Evolutionary conservation across 139 green algal genomes (phyloP).

Genomic region (Chlamydomonas urium): DNA sequence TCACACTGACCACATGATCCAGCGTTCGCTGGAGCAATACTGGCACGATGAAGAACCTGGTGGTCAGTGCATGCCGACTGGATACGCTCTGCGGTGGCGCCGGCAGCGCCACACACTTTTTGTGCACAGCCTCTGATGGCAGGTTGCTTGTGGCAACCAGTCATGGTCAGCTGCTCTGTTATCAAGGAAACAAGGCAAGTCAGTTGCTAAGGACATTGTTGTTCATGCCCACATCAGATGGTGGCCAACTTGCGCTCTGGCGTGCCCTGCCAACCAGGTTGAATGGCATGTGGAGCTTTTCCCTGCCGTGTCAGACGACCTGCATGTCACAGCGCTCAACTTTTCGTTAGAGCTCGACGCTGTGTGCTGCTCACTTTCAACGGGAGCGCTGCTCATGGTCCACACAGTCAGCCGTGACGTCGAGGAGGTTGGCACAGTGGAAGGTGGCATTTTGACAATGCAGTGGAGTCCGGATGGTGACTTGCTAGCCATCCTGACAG

Average conservation of each 20-base stretch:
- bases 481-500: slow-evolving; percentile 60
- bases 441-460: slow-evolving; percentile 57
- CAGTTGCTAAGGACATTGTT: background rate
- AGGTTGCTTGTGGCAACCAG: background rate
- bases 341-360: slow-evolving; percentile 53
- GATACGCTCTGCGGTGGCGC: too few species aligned
- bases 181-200: background rate
- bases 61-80: too few species aligned
- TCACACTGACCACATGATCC: too few species aligned
- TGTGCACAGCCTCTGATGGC: slow-evolving; percentile 9
- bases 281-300: background rate
- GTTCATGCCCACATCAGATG: background rate
- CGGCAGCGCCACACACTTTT: too few species aligned
- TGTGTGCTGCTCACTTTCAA: slow-evolving; percentile 44
- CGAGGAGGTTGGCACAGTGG: slow-evolving; percentile 58
- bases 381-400: slow-evolving; percentile 60
- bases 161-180: background rate
- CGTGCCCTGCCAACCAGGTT: too few species aligned
- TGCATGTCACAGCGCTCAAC: background rate
- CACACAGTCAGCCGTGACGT: slow-evolving; percentile 12
- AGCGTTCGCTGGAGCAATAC: too few species aligned
- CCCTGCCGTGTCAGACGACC: background rate
- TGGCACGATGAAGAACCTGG: slow-evolving; percentile 3
- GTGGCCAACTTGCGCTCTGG: background rate
- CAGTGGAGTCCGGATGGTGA: slow-evolving; percentile 82